These are phyloP conservation scores for Verticillium klebahnii DNA, from an alignment of 2,329 filamentous ascomycete genomes.

Conservation along the genomic window DNA sequence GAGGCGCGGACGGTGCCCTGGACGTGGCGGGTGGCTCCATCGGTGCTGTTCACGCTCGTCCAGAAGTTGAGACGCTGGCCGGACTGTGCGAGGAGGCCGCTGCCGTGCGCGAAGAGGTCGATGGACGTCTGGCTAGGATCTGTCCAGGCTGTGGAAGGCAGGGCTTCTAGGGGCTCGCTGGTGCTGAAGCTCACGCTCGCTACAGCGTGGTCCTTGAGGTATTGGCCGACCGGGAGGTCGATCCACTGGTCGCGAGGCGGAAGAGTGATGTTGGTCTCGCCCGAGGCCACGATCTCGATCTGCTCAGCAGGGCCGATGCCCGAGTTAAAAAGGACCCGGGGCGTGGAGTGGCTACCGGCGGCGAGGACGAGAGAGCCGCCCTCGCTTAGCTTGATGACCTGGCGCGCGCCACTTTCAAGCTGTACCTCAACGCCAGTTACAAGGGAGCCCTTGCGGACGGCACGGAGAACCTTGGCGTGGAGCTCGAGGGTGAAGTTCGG, in stretches of 20 bases:
- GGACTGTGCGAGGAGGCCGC: conserved; percentile 37
- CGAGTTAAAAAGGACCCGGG: conserved; percentile 49
- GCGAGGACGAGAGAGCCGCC: conserved; percentile 12
- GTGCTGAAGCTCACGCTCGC: conserved; percentile 22
- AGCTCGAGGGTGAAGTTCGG: conserved; percentile 31
- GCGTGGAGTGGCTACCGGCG: conserved; percentile 12
- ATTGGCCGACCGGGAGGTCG: conserved; percentile 36
- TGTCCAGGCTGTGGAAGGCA: conserved; percentile 21
- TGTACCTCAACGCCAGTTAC: conserved; percentile 29
- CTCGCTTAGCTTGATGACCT: conserved; percentile 14
- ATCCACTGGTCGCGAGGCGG: conserved; percentile 20
- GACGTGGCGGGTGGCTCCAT: conserved; percentile 30
- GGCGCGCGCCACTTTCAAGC: conserved; percentile 1
- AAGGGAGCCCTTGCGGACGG: conserved; percentile 19
- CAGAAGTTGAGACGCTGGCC: conserved; percentile 44
- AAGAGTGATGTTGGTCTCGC: conserved; percentile 23
- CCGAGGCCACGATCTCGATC: conserved; percentile 43
- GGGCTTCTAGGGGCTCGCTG: conserved; percentile 16
- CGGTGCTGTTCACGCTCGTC: conserved; percentile 36
- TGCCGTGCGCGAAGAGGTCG: conserved; percentile 26
- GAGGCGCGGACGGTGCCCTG: conserved; percentile 42
- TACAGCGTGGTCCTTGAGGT: conserved; percentile 29
- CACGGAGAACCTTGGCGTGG: conserved; percentile 14
- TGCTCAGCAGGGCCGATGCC: conserved; percentile 48
- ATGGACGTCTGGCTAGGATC: conserved; percentile 20